Evolutionary conservation across 225 moss, liverwort and hornwort species (phyloP).

Genomic region (Pleurozium schreberi): DNA sequence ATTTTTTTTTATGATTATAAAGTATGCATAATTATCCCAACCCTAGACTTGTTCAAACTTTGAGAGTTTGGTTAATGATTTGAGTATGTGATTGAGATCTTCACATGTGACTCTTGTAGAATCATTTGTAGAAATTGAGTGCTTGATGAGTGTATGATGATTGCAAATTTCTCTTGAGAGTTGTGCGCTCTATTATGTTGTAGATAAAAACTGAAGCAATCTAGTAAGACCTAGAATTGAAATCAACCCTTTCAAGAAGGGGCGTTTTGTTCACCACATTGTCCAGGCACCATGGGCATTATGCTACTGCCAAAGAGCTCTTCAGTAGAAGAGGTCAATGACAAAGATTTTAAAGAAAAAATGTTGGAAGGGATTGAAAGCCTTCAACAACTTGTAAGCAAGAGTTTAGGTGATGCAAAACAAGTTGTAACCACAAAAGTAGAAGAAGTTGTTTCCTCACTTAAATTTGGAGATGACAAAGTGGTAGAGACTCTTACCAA

Average conservation of each 20-base stretch:
- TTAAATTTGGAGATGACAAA: constrained; percentile 9
- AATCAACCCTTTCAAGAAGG: background rate
- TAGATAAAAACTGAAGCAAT: background rate
- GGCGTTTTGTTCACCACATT: background rate
- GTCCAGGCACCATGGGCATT: background rate
- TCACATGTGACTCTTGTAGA: background rate
- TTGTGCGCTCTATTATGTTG: background rate
- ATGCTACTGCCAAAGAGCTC: background rate
- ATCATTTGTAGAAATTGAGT: background rate
- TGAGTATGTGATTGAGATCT: background rate
- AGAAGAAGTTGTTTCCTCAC: constrained; percentile 1
- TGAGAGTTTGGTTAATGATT: background rate
- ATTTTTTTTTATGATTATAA: background rate
- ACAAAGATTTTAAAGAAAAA: constrained; percentile 9
- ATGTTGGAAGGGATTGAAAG: constrained; percentile 11
- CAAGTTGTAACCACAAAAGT: constrained; percentile 9
- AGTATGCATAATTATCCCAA: background rate
- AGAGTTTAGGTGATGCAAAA: constrained; percentile 17
- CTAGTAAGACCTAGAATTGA: background rate
- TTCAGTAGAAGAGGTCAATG: background rate
- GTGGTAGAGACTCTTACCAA: background rate
- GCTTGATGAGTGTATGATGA: too few relatives aligned
- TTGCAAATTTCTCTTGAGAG: background rate
- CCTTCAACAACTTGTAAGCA: constrained; percentile 13
- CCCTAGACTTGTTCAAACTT: background rate